phyloP scores from a whole-genome alignment of 2,329 filamentous ascomycete genomes.

The Penicillium sp. region DNA sequence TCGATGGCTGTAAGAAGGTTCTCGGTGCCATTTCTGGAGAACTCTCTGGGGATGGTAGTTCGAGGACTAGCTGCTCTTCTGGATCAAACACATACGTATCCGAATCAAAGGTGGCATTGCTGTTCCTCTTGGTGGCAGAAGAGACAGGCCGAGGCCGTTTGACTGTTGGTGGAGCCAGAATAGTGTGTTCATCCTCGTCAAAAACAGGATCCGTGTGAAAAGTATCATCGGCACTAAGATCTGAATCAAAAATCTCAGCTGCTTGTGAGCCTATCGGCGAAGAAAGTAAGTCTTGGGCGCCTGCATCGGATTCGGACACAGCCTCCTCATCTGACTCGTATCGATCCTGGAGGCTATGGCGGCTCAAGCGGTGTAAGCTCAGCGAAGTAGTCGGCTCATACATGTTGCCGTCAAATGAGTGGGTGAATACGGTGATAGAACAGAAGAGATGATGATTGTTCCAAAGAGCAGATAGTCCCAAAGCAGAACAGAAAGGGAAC shows the following conservation, averaged over 20 bases:
- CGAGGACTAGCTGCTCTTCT: constrained; percentile 35
- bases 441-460: not conserved
- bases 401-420: constrained; percentile 25
- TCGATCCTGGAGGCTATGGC: constrained; percentile 31
- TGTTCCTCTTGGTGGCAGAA: constrained; percentile 38
- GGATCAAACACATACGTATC: constrained; percentile 34
- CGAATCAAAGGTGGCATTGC: constrained; percentile 31
- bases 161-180: constrained; percentile 21
- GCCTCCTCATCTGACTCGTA: constrained; percentile 44
- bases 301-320: constrained; percentile 38
- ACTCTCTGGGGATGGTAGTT: constrained; percentile 32
- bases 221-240: constrained; percentile 33
- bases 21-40: constrained; percentile 29
- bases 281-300: constrained; percentile 33
- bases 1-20: constrained; percentile 31
- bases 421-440: not conserved
- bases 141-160: constrained; percentile 35
- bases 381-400: constrained; percentile 28
- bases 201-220: constrained; percentile 26
- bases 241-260: constrained; percentile 30
- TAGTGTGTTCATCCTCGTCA: constrained; percentile 19
- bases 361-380: constrained; percentile 33
- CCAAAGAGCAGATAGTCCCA: not conserved
- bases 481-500: not conserved
- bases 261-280: constrained; percentile 29